A percentile compares a stretch with the other conserved stretches of the same genome.
These are phyloP conservation scores for Corylus avellana DNA, from an alignment of 306 rosid genomes.

Conservation along the genomic window DNA sequence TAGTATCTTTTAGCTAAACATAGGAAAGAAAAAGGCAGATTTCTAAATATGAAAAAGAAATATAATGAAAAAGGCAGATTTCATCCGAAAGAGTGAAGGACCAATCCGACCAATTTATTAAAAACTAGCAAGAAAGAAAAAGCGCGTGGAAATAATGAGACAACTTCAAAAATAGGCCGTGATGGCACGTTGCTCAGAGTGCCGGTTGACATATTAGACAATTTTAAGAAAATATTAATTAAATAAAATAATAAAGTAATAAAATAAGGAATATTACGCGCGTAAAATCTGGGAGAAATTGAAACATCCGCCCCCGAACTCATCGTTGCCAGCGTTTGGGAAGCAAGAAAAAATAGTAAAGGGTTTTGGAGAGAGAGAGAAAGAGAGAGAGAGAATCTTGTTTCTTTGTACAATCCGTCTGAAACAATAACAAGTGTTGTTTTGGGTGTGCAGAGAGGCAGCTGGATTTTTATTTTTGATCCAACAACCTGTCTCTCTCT, in stretches of 20 bases:
- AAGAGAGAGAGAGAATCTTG: conserved; percentile 36
- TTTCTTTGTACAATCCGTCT: conserved; percentile 55
- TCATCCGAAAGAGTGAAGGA: no score
- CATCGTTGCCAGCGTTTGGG: conserved; percentile 47
- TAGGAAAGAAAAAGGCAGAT: no score
- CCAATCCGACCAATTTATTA: no score
- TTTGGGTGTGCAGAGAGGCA: conserved; percentile 40
- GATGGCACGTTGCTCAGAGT: no score
- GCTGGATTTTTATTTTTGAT: conserved; percentile 41
- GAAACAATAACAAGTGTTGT: neutral
- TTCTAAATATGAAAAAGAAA: no score
- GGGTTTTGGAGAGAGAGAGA: neutral
- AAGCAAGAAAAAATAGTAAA: conserved; percentile 15
- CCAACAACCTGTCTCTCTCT: conserved; percentile 19
- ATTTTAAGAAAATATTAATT: neutral
- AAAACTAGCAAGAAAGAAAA: no score
- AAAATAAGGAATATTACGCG: conserved; percentile 26
- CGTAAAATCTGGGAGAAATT: conserved; percentile 57
- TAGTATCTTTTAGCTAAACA: no score
- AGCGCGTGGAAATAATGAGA: no score
- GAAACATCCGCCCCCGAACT: conserved; percentile 60
- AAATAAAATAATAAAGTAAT: neutral
- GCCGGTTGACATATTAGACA: no score
- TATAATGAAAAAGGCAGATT: no score
- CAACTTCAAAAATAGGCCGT: no score